Conservation (phyloP, 2,329 filamentous ascomycete species). For the Lachnellula occidentalis region DNA sequence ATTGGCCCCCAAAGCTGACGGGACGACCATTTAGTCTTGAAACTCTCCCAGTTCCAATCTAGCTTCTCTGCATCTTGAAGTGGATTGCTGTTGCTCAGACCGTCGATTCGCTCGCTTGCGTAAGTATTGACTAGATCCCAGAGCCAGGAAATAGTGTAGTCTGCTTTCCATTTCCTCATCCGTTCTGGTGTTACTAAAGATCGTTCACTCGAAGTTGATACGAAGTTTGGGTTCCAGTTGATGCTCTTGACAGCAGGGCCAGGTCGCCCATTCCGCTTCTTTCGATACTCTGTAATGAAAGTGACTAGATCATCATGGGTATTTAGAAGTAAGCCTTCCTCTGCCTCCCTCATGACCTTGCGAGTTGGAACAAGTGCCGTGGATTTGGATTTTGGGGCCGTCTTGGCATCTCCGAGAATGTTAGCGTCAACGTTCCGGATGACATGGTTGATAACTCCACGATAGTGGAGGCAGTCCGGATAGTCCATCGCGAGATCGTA, state of each 20-base stretch:
- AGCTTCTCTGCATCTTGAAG: neutral
- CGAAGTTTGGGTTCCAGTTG: neutral
- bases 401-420: neutral
- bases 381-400: neutral
- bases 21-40: neutral
- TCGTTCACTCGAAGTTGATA: neutral
- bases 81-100: neutral
- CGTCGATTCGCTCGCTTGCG: neutral
- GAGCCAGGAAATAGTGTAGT: neutral
- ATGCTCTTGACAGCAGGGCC: neutral
- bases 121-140: neutral
- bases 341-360: neutral
- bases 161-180: neutral
- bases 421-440: neutral
- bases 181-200: neutral
- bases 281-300: neutral
- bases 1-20: neutral
- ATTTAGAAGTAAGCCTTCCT: neutral
- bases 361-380: neutral
- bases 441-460: neutral
- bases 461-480: neutral
- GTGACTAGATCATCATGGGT: neutral
- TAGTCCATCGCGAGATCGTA: neutral
- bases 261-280: neutral
- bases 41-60: neutral